Base-by-base conservation (phyloP, 2,329 filamentous ascomycete genomes). In the Delphinella strobiligena region DNA sequence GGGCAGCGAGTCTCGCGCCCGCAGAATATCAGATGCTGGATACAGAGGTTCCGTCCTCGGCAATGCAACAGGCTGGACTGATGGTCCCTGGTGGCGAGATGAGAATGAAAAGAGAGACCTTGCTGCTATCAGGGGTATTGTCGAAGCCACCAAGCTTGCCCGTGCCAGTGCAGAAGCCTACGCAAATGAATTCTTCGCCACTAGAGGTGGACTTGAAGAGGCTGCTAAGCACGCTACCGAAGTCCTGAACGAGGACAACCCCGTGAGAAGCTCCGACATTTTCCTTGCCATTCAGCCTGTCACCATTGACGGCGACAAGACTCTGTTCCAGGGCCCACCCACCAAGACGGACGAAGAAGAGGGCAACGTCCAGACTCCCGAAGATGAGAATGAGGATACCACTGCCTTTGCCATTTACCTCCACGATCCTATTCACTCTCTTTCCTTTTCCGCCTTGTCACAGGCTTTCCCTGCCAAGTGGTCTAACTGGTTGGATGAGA, bases 201-300 rank as follows among this genome's bases (percentile, higher is more conserved):
- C 78, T 3, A 71, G 75, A 45, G 89, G 88, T 22, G 89, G 89
- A 2, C 60, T 95, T 3, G 82, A 88, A 59, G 73, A 77, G 50
- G 88, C 86, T 18, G 83, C 84, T 45, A 77, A 81, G 53, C 76
- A 83, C 40, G 87, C 87, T 1, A 80, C 82, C 0, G 79, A 93
- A 59, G 73, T 80, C 2, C 63, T 93, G 31, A 86, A 77, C 61
- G 85, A 93, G 59, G 75, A 71, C 31, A 96, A 95, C 58, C 89
- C 91, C 0, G 86, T 93, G 10, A 77, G 91, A 42, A 93, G 82
- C 54, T 93, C 84, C 43, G 86, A 98, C 58, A 83, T 98, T 47
- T 98, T 98, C 71, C 71, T 98, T 22, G 78, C 88, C n/a, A 80
- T 98, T 24, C 91, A 98, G 63, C 86, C 91, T 8, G 76, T 96